phyloP scores from a whole-genome alignment of 106 monocot species.

The Ottelia alismoides region DNA sequence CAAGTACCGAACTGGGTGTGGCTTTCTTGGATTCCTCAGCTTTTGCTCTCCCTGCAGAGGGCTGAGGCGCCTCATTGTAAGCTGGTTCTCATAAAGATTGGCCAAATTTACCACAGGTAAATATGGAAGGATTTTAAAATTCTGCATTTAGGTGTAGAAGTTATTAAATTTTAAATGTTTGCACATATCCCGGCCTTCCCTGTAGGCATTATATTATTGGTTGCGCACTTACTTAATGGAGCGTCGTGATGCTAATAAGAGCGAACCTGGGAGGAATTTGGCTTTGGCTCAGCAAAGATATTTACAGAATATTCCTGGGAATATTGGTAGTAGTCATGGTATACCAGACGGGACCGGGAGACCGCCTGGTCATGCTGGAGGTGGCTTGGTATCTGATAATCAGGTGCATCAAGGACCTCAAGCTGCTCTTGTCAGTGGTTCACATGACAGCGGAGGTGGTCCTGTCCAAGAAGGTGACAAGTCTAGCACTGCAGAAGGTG shows the following conservation, averaged over 20 bases:
- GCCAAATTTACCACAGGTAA: slow-evolving; percentile 89
- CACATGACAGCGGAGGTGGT: slow-evolving; percentile 59
- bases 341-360: slow-evolving; percentile 49
- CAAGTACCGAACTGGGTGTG: slow-evolving; percentile 99
- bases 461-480: slow-evolving; percentile 73
- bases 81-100: slow-evolving; percentile 79
- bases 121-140: not conserved
- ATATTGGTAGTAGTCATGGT: slow-evolving; percentile 29
- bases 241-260: slow-evolving; percentile 79
- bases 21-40: slow-evolving; percentile 99
- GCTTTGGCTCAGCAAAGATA: slow-evolving; percentile 70
- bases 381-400: slow-evolving; percentile 33
- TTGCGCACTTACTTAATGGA: slow-evolving; percentile 98
- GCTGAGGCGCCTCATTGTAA: slow-evolving; percentile 89
- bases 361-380: slow-evolving; percentile 22
- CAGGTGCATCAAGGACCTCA: slow-evolving; percentile 43
- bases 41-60: slow-evolving; percentile 90
- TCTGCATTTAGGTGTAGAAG: not conserved
- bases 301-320: slow-evolving; percentile 50
- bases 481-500: slow-evolving; percentile 36
- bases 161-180: not conserved
- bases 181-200: not conserved
- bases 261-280: slow-evolving; percentile 67
- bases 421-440: slow-evolving; percentile 17
- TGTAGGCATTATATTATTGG: slow-evolving; percentile 98